Evolutionary conservation across 345 rosid genomes (phyloP).

Genomic region (Pistacia atlantica): DNA sequence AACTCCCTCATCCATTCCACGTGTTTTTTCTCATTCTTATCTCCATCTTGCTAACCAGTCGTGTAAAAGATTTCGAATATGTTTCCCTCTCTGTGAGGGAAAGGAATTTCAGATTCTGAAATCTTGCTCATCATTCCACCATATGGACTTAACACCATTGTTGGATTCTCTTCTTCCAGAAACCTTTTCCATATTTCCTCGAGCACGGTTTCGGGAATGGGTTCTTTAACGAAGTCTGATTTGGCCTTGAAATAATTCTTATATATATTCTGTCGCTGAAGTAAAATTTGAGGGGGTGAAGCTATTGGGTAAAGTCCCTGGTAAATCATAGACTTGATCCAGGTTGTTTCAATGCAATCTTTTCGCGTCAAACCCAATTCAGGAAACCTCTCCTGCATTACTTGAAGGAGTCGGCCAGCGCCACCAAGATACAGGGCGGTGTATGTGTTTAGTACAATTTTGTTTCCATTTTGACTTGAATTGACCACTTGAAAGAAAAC

Average conservation of each 20-base stretch:
- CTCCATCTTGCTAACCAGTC: background rate
- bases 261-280: constrained; percentile 39
- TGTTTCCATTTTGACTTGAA: background rate
- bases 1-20: too few relatives aligned
- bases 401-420: too few relatives aligned
- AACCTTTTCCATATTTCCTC: constrained; percentile 51
- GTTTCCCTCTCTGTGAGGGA: constrained; percentile 61
- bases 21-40: too few relatives aligned
- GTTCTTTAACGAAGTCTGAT: constrained; percentile 51
- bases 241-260: constrained; percentile 59
- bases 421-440: constrained; percentile 29
- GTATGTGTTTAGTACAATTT: constrained; percentile 24
- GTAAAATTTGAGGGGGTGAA: constrained; percentile 24
- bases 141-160: too few relatives aligned
- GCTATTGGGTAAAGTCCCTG: constrained; percentile 31
- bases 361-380: constrained; percentile 34
- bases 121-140: too few relatives aligned
- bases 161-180: constrained; percentile 39
- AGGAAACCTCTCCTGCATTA: constrained; percentile 19
- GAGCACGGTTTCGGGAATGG: constrained; percentile 35
- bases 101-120: constrained; percentile 44
- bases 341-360: constrained; percentile 32
- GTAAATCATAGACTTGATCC: constrained; percentile 36
- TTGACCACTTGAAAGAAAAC: background rate
- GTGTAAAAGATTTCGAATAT: constrained; percentile 18